Evolutionary conservation across 805 yeast species (phyloP).

Genomic region (Starmerella lactis-condensi): DNA sequence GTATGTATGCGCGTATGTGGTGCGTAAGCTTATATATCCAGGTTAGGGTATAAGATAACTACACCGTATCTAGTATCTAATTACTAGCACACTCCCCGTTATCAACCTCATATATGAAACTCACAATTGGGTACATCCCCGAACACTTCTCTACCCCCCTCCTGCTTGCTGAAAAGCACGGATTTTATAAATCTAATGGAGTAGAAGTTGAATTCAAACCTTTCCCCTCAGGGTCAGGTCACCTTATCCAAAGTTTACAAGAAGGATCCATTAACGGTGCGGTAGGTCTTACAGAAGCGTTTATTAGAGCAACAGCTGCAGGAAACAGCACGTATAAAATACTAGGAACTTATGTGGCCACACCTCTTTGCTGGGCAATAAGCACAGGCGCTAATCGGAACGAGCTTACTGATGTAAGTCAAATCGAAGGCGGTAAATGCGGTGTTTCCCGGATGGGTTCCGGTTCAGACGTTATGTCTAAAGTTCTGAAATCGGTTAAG

Average conservation of each 20-base stretch:
- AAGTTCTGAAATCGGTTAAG: constrained; percentile 50
- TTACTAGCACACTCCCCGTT: not conserved
- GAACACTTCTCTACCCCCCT: constrained; percentile 86
- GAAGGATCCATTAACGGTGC: constrained; percentile 49
- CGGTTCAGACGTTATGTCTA: constrained; percentile 83
- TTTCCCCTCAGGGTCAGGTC: constrained; percentile 77
- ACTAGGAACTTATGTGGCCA: constrained; percentile 65
- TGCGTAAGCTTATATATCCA: too few species aligned
- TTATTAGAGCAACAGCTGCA: constrained; percentile 62
- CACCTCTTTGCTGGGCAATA: constrained; percentile 81
- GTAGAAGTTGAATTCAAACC: constrained; percentile 43
- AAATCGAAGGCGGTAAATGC: constrained; percentile 43
- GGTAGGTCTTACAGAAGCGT: constrained; percentile 81
- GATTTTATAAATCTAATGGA: constrained; percentile 33
- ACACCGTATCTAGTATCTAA: too few species aligned
- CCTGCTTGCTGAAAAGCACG: constrained; percentile 46
- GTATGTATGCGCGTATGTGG: too few species aligned
- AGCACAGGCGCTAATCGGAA: constrained; percentile 51
- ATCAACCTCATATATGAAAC: constrained; percentile 9
- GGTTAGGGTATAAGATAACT: too few species aligned
- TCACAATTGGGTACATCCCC: constrained; percentile 60
- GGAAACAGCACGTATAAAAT: constrained; percentile 47
- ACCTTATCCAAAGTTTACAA: constrained; percentile 55
- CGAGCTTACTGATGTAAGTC: constrained; percentile 33
- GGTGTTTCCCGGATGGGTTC: constrained; percentile 80